Evolutionary conservation across 164 flowering plant species (phyloP).

Genomic region (Buxus sempervirens): DNA sequence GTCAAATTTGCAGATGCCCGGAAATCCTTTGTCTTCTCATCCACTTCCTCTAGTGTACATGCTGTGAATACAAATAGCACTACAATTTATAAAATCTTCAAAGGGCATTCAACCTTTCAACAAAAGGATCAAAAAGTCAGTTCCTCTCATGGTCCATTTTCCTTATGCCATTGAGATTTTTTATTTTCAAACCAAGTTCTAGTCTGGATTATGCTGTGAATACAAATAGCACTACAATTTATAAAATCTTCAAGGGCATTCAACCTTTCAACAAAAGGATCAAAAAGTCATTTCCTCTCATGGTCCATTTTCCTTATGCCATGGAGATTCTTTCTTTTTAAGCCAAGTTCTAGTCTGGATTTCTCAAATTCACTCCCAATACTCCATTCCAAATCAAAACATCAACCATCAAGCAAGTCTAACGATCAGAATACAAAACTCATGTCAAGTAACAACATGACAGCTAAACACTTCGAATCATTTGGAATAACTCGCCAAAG

Average conservation of each 20-base stretch:
- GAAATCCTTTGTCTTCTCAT: slow-evolving; percentile 54
- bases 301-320: neutral
- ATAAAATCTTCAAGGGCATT: neutral
- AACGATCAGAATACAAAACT: too few relatives aligned
- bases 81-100: neutral
- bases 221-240: neutral
- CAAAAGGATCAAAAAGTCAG: neutral
- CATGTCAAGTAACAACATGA: too few relatives aligned
- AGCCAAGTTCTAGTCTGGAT: too few relatives aligned
- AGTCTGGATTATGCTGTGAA: slow-evolving; percentile 73
- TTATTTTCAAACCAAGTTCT: too few relatives aligned
- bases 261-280: neutral
- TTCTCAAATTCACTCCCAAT: too few relatives aligned
- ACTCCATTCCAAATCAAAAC: too few relatives aligned
- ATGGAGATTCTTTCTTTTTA: neutral
- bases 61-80: slow-evolving; percentile 37
- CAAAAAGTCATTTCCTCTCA: neutral
- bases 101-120: neutral
- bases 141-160: neutral
- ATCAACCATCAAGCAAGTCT: too few relatives aligned
- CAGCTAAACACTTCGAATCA: too few relatives aligned
- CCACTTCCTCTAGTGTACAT: slow-evolving; percentile 60
- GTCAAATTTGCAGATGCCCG: slow-evolving; percentile 40
- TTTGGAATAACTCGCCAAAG: too few relatives aligned
- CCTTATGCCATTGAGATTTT: neutral